These are phyloP conservation scores for Podospora pseudoanserina DNA, from an alignment of 495 filamentous ascomycete genomes.

Conservation along the genomic window DNA sequence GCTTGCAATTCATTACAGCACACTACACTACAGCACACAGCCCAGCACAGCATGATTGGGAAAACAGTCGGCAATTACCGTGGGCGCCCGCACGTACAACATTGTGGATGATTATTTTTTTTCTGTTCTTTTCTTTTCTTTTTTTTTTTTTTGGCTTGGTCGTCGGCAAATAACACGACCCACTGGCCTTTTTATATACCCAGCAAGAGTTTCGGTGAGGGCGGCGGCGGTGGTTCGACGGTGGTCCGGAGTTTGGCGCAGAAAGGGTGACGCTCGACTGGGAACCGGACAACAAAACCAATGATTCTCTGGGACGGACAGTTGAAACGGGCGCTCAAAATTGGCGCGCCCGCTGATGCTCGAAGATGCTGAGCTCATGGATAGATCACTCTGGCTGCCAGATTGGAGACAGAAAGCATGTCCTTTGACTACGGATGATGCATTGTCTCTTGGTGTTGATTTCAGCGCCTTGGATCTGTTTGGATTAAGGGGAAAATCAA, in stretches of 20 bases:
- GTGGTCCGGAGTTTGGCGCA: neutral
- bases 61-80: slow-evolving; percentile 22
- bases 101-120: neutral
- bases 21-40: neutral
- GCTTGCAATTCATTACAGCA: slow-evolving; percentile 5
- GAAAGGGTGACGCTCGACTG: neutral
- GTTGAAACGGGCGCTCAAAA: neutral
- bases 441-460: neutral
- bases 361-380: neutral
- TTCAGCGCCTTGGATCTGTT: neutral
- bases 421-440: neutral
- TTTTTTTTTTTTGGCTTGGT: slow-evolving; percentile 3
- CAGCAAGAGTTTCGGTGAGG: slow-evolving; percentile 10
- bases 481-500: neutral
- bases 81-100: slow-evolving; percentile 9
- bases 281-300: neutral
- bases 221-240: slow-evolving; percentile 2
- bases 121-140: neutral
- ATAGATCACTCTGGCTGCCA: neutral
- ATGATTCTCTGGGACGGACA: neutral
- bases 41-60: neutral
- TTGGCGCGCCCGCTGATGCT: neutral
- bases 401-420: neutral
- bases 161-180: neutral
- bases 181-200: slow-evolving; percentile 29